phyloP scores from a whole-genome alignment of 208 protist genomes.

The Zelonia costaricensis region DNA sequence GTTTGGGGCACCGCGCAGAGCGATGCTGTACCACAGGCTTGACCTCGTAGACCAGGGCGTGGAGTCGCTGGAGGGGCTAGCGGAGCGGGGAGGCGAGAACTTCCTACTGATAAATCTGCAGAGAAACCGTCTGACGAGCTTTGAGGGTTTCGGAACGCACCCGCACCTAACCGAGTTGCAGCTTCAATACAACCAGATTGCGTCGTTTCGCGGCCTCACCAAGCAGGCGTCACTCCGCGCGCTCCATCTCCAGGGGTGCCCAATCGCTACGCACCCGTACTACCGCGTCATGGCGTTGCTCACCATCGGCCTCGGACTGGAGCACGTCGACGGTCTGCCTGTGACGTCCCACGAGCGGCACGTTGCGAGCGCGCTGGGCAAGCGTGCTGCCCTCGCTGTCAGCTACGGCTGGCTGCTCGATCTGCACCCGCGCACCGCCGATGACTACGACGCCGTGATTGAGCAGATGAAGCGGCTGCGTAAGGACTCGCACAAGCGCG shows the following conservation, averaged over 20 bases:
- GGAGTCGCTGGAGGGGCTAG: constrained; percentile 51
- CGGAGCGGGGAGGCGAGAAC: constrained; percentile 32
- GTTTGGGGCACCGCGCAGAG: too few relatives aligned
- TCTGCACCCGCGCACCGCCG: constrained; percentile 30
- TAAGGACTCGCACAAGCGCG: constrained; percentile 4
- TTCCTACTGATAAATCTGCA: constrained; percentile 68
- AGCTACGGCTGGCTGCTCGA: constrained; percentile 82
- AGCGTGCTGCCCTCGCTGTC: constrained; percentile 62
- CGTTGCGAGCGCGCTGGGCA: constrained; percentile 35
- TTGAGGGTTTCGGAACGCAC: constrained; percentile 81
- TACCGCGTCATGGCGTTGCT: constrained; percentile 81
- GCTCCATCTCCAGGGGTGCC: constrained; percentile 62
- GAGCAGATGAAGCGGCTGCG: constrained; percentile 36
- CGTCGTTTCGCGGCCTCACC: constrained; percentile 67
- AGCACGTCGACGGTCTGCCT: constrained; percentile 48
- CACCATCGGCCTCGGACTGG: constrained; percentile 66
- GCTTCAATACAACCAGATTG: constrained; percentile 58
- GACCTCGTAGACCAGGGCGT: constrained; percentile 48
- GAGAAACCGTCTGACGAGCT: constrained; percentile 51
- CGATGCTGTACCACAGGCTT: constrained; percentile 55
- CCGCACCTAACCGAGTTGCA: constrained; percentile 58
- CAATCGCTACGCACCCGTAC: constrained; percentile 64
- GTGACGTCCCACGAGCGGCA: constrained; percentile 57
- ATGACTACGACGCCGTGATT: constrained; percentile 56
- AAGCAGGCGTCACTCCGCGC: constrained; percentile 54